Conservation (phyloP, 148 eudicot species). For the Rhododendron griersonianum region DNA sequence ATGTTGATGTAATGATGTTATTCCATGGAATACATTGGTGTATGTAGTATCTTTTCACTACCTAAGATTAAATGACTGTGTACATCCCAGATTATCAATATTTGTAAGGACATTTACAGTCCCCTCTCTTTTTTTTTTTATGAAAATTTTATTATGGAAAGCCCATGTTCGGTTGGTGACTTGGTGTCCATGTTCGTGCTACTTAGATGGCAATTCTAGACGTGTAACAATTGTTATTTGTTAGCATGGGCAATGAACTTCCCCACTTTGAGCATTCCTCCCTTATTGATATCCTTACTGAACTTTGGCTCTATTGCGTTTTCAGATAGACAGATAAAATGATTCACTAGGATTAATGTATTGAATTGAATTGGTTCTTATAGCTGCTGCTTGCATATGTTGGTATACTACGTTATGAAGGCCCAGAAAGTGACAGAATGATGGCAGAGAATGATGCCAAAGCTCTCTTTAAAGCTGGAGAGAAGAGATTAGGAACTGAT, state of each 20-base stretch:
- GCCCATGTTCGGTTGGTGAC: background rate
- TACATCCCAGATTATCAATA: background rate
- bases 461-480: constrained; percentile 78
- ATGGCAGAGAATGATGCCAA: constrained; percentile 70
- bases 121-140: too few relatives aligned
- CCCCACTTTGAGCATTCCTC: background rate
- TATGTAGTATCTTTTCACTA: background rate
- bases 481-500: constrained; percentile 84
- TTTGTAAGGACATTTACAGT: background rate
- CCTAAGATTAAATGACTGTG: background rate
- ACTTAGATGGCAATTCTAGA: background rate
- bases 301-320: background rate
- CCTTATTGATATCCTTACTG: background rate
- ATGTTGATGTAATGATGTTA: background rate
- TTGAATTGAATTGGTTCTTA: constrained; percentile 1
- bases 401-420: constrained; percentile 60
- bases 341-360: background rate
- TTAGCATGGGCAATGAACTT: background rate
- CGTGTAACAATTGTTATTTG: background rate
- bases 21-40: background rate
- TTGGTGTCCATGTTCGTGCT: background rate
- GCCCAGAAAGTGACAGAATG: constrained; percentile 56
- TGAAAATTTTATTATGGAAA: too few relatives aligned
- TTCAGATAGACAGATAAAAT: background rate
- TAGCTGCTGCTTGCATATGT: constrained; percentile 74